phyloP scores from a whole-genome alignment of 192 early-diverging fungal genomes.

The Rhizoclosmatium globosum region DNA sequence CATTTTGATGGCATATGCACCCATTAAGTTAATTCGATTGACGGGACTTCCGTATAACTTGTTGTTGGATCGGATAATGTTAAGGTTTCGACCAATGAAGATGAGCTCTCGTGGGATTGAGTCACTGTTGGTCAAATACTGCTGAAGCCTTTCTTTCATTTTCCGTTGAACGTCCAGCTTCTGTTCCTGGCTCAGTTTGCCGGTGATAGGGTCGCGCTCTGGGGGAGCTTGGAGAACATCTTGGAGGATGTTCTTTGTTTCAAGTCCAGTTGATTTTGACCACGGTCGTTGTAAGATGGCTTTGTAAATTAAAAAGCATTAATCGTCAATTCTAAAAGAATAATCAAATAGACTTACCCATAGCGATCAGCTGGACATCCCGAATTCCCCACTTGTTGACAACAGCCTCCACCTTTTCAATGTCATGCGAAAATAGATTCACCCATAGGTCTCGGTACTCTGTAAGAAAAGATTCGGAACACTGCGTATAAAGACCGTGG shows the following conservation, averaged over 20 bases:
- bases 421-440: constrained; percentile 78
- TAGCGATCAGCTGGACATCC: constrained; percentile 74
- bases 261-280: constrained; percentile 20
- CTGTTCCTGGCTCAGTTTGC: background rate
- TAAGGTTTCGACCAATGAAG: constrained; percentile 90
- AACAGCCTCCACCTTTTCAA: constrained; percentile 67
- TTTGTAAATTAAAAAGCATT: background rate
- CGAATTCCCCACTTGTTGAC: constrained; percentile 77
- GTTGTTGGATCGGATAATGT: constrained; percentile 76
- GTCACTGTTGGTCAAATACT: constrained; percentile 76
- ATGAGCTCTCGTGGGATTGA: constrained; percentile 87
- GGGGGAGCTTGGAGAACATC: no score
- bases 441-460: constrained; percentile 91
- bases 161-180: constrained; percentile 64
- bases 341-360: constrained; percentile 48
- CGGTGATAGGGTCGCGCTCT: background rate
- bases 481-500: constrained; percentile 90
- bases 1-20: constrained; percentile 76
- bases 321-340: no score
- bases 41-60: constrained; percentile 85
- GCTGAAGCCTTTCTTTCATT: constrained; percentile 74
- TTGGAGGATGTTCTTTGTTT: no score
- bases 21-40: constrained; percentile 88
- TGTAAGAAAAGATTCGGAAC: constrained; percentile 69
- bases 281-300: constrained; percentile 68